Base-by-base conservation (phyloP, 2,329 filamentous ascomycete genomes). In the Neonectria faginata region DNA sequence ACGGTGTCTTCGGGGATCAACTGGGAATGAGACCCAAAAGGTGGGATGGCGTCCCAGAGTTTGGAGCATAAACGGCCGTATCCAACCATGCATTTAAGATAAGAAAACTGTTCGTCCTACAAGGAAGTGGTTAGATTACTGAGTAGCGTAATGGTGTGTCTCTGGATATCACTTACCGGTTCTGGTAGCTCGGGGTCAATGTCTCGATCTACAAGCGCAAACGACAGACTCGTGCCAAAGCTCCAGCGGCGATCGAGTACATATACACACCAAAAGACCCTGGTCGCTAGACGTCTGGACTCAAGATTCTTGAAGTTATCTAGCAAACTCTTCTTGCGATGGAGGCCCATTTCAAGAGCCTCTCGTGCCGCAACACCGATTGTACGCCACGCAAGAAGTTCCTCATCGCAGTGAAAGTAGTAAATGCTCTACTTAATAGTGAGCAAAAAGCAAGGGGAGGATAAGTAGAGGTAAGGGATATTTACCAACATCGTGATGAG, bases 191-290 rank as follows among this genome's bases (percentile, higher is more conserved):
- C 79, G 0, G 82, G 81, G 54, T 86, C 84, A 63, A 86, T 82
- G 53, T 85, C 84, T 0, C 79, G 78, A 57, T 85, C 83, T 11
- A 82, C 77, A 5, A 86, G 76, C 0, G 80, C 80, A 67, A 85
- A 85, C 0, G 83, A 83, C 20, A 85, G 69, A 12, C 83, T 83
- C 0, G 83, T 85, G 2, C 83, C 83, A 36, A 86, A 84, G 10
- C 82, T 84, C 81, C 83, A 86, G 22, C 84, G 80, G 1, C 83
- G 80, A 54, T 86, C 84, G 0, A 86, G 78, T 0, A 84, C 80
- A 58, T 85, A 86, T 18, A 85, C 81, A 31, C 79, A 83, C 83
- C 84, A 86, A 64, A 85, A 86, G 0, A 85, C 77, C 1, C 77
- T 72, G 1, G 76, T 71, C 0, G 80, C 80, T 2, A 75, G 57